A percentile compares a stretch with the other conserved stretches of the same genome.
phyloP scores from a whole-genome alignment of 805 yeast genomes.

The Metschnikowia corniflorae region DNA sequence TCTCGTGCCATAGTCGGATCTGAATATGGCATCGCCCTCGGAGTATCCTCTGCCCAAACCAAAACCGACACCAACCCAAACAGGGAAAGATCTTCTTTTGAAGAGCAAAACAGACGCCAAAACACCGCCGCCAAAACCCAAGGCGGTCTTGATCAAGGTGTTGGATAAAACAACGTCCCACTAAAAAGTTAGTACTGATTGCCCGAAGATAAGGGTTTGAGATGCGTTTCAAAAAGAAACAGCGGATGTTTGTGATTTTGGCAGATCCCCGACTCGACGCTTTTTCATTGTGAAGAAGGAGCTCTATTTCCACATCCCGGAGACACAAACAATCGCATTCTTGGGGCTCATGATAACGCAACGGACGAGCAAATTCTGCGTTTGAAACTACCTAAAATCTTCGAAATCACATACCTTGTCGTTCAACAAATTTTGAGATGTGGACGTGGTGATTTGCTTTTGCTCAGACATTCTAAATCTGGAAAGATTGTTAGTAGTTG shows the following conservation, averaged over 20 bases:
- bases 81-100: conserved; percentile 95
- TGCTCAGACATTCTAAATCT: conserved; percentile 27
- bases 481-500: conserved; percentile 13
- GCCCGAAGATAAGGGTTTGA: too few relatives aligned
- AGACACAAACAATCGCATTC: too few relatives aligned
- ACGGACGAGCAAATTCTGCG: too few relatives aligned
- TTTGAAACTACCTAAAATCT: too few relatives aligned
- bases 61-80: conserved; percentile 95
- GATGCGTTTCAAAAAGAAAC: too few relatives aligned
- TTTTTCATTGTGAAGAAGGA: too few relatives aligned
- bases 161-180: conserved; percentile 98
- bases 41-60: conserved; percentile 98
- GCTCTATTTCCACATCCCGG: too few relatives aligned
- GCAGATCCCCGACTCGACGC: too few relatives aligned
- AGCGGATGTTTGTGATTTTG: too few relatives aligned
- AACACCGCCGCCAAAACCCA: conserved; percentile 96
- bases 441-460: conserved; percentile 29
- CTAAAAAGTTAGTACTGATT: conserved; percentile 23
- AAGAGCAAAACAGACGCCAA: conserved; percentile 85
- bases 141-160: conserved; percentile 88
- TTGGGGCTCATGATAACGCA: too few relatives aligned
- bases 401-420: conserved; percentile 51
- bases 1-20: conserved; percentile 75
- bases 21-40: conserved; percentile 96
- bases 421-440: conserved; percentile 58